phyloP scores from a whole-genome alignment of 2,329 filamentous ascomycete genomes.

The Sclerotinia spermophila region DNA sequence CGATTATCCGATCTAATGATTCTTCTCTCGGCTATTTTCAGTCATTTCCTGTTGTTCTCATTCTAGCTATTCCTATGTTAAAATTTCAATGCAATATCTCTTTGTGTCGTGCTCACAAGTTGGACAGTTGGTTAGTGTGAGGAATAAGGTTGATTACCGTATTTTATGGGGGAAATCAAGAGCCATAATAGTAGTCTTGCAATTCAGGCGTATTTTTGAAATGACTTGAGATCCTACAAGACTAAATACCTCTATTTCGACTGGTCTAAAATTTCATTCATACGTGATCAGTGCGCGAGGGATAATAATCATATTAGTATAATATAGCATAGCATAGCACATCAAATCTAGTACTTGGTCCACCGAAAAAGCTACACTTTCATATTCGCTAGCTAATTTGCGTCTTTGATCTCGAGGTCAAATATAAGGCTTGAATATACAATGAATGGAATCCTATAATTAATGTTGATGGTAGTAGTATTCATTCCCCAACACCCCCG shows the following conservation, averaged over 20 bases:
- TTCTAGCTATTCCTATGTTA: not conserved
- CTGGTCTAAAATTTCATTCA: not conserved
- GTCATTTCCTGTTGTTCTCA: not conserved
- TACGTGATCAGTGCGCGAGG: not conserved
- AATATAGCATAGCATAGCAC: not conserved
- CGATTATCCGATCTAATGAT: not conserved
- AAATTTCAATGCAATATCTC: not conserved
- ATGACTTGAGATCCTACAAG: not conserved
- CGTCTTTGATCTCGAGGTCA: no score
- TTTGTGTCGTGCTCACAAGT: not conserved
- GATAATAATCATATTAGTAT: not conserved
- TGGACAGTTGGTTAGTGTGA: not conserved
- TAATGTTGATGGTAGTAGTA: not conserved
- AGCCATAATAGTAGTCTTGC: not conserved
- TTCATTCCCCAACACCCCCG: not conserved
- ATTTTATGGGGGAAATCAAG: not conserved
- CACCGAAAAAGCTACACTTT: not conserved
- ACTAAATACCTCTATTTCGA: not conserved
- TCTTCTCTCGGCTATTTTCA: not conserved
- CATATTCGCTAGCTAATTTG: not conserved
- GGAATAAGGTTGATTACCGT: not conserved
- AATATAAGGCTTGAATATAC: not conserved
- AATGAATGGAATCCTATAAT: not conserved
- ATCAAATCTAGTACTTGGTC: not conserved
- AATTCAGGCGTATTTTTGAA: not conserved